Evolutionary conservation across 164 flowering plant genomes (phyloP), one percentile per base, ranked within the genome.

Genomic region (Stephania yunnanensis): DNA sequence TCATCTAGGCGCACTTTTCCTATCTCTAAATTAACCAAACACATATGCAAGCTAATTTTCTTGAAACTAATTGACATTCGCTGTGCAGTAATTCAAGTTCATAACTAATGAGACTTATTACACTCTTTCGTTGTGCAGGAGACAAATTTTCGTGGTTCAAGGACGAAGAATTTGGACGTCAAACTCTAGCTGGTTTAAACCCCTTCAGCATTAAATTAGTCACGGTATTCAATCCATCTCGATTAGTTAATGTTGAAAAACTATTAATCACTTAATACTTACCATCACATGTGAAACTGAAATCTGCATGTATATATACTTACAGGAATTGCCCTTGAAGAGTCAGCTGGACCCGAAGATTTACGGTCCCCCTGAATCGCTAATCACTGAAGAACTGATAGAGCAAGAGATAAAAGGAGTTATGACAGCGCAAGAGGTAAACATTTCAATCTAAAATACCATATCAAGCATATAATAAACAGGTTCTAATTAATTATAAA

Each of bases 121-220:
- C 29, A 3, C 15, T 30, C n/a, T 69, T 20, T 64, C 82, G 66
- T n/a, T 46, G 71, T 74, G 75, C 77, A 89, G 89, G 86, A 64
- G 87, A 89, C 66, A 82, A 61, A 19, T 85, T 87, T 74, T 72
- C 83, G 25, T 89, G 89, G 90, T 48, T 84, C n/a, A 76, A 80
- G 58, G 87, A 85, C 74, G 86, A 79, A 46, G 86, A 82, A 74
- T 87, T 85, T 29, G 75, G 76, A 70, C 83, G 89, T 45, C 85
- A 82, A 75, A 83, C 82, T 65, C 85, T 88, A 63, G 87, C 90
- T 20, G 90, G 90, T 69, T 31, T 84, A 5, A 88, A 88, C 67
- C 90, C 90, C 2, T 79, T 30, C 10, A 58, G 77, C 75, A 81
- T 88, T 36, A 45, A 78, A 36, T 71, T 84, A 73, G 82, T 89